phyloP scores from a whole-genome alignment of 2,329 filamentous ascomycete genomes.

The Huntiella bhutanensis region DNA sequence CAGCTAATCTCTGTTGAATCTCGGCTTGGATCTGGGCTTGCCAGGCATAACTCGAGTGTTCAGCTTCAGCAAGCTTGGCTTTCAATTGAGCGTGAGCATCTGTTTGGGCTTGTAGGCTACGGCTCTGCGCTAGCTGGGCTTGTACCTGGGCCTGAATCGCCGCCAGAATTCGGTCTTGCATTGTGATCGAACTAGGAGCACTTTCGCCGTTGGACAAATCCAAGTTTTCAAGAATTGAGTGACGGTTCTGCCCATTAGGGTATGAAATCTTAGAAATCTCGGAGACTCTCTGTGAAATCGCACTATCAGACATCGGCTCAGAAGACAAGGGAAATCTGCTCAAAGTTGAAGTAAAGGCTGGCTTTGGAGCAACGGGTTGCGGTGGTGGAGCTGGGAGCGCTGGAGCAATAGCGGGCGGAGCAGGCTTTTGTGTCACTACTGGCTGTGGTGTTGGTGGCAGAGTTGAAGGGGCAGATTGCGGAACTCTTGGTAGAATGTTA shows the following conservation, averaged over 20 bases:
- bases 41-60: conserved; percentile 3
- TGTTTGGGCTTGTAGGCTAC: conserved; percentile 4
- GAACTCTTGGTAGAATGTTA: not conserved
- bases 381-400: not conserved
- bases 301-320: conserved; percentile 9
- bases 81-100: conserved; percentile 9
- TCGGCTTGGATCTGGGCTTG: conserved; percentile 9
- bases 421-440: not conserved
- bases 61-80: conserved; percentile 9
- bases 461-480: not conserved
- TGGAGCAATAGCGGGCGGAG: not conserved
- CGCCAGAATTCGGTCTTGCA: conserved; percentile 10
- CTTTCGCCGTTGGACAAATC: conserved; percentile 3
- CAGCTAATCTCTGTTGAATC: conserved; percentile 6
- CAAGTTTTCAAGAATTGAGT: conserved; percentile 11
- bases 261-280: conserved; percentile 11
- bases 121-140: conserved; percentile 14
- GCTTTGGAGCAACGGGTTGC: not conserved
- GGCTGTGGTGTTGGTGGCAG: not conserved
- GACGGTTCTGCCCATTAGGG: conserved; percentile 14
- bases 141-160: conserved; percentile 21
- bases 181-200: conserved; percentile 5
- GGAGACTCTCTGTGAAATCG: conserved; percentile 8
- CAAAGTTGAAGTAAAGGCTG: not conserved
- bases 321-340: conserved; percentile 1